Base-by-base conservation (phyloP, 139 green algal species). In the Desmodesmus armatus region DNA sequence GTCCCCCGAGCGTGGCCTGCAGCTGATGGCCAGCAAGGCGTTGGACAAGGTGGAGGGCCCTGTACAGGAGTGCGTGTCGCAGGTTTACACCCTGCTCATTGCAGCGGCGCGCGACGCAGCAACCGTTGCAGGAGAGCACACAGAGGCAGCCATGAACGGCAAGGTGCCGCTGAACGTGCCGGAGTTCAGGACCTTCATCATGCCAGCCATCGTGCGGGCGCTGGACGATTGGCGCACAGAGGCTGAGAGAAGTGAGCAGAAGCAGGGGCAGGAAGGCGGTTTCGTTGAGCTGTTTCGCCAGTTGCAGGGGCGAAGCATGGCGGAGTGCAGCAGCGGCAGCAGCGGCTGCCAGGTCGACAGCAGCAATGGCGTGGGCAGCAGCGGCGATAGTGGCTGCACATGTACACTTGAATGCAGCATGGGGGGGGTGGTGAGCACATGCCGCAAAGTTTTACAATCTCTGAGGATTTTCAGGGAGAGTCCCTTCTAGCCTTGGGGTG, bases 1-100 rank as follows among this genome's bases (percentile, higher is more conserved):
- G 21, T 97, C 96, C 0, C 96, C 96, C 13, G 95, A 98, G 81
- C 86, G 85, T n/a, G 96, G 96, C 37, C 91, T 98, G 65, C 90
- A 93, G 11, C 90, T 96, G 73, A 91, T 98, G 70, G 89, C 93
- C 31, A 87, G 77, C 23, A 87, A 96, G 78, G 93, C 92, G 5
- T 90, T 97, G 85, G 85, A 95, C 81, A 67, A 80, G 33, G 80
- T 93, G 76, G 76, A 82, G 53, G 76, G 76, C 9, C 76, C 76
- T 31, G 76, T 82, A 55, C 76, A 82, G 76, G 76, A 82, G 37
- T 82, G 76, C 31, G 76, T 82, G 15, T 82, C 76, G 40, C 73
- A 80, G 65, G 91, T 97, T 37, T 91, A 95, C 77, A 90, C 89
- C 39, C 78, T 96, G 71, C 89, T 94, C 3, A 39, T 96, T 5